Evolutionary conservation across 139 green algal species (phyloP), one percentile per base, ranked within the genome.

Genomic region (Chlamydomonas applanata): DNA sequence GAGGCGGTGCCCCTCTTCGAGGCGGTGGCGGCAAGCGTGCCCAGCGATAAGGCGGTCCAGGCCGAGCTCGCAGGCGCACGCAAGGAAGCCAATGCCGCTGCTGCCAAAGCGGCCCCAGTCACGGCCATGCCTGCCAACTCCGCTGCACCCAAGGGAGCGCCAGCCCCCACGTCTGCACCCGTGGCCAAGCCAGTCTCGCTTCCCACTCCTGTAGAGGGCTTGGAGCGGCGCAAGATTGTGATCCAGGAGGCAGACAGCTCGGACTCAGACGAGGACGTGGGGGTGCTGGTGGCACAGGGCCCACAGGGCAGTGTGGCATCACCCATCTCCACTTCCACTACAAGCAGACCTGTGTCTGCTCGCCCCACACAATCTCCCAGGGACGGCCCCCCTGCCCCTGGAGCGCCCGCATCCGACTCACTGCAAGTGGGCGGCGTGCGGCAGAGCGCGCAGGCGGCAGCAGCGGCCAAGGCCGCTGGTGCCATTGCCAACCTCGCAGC

Each of bases 401-500:
- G 7, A 11, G 40, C 40, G 7, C 7, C 7, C 40, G 11, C 40
- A 7, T 49, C 40, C 40, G 40, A 11, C 7, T 49, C 40, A 7
- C 40, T 19, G 40, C 40, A 49, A 11, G 40, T 11, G 11, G 40
- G 7, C 11, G 40, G 7, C 7, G 40, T 11, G 11, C 40, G 40
- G 40, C 40, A 49, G 7, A 49, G 40, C 40, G 22, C 49, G 24
- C 75, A 75, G 29, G 56, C n/a, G 25, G 67, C 57, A n/a, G 67
- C 68, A 19, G 30, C 67, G n/a, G 75, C 67, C n/a, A 75, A 76
- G 44, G 75, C 68, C 1, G 75, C 68, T 22, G 66, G 25, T 16
- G 75, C 68, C 57, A 79, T 74, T 7, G 74, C 53, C n/a, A 62
- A 60, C 35, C 34, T 79, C n/a, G 53, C 74, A 4, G 13, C 35